Percentiles rank a stretch among this genome's conserved stretches.
These are phyloP conservation scores for Ilyonectria mors-panacis DNA, from an alignment of 2,329 filamentous ascomycete genomes.

Conservation along the genomic window DNA sequence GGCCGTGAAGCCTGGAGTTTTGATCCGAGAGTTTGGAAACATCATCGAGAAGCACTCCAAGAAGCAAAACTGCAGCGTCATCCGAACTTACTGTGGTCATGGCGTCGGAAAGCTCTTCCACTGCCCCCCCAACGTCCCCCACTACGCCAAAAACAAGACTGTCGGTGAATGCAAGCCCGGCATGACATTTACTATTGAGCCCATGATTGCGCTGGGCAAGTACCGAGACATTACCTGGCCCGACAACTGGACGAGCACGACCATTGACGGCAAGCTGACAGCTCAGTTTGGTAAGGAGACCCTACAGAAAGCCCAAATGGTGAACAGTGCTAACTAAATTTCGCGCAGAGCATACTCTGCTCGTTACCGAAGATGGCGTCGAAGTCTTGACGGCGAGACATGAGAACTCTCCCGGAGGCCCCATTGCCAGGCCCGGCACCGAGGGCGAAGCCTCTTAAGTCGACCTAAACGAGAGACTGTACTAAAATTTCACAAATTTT, in stretches of 20 bases:
- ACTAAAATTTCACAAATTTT: not conserved
- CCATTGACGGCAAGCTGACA: slow-evolving; percentile 88
- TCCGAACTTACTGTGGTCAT: slow-evolving; percentile 96
- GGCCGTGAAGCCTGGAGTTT: slow-evolving; percentile 91
- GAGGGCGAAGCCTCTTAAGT: slow-evolving; percentile 29
- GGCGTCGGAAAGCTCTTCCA: slow-evolving; percentile 96
- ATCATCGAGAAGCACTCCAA: slow-evolving; percentile 97
- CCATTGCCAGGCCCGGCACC: slow-evolving; percentile 69
- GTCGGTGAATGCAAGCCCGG: slow-evolving; percentile 94
- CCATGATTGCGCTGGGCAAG: slow-evolving; percentile 95
- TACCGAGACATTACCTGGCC: slow-evolving; percentile 97
- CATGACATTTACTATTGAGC: slow-evolving; percentile 99
- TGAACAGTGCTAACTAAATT: slow-evolving; percentile 39
- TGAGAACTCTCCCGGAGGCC: slow-evolving; percentile 81
- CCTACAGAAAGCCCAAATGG: too few species aligned
- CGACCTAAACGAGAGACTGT: slow-evolving; percentile 12
- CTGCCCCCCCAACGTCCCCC: slow-evolving; percentile 92
- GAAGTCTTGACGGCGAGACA: slow-evolving; percentile 84
- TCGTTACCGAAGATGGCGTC: slow-evolving; percentile 87
- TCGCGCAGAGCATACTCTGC: slow-evolving; percentile 79
- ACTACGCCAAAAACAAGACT: slow-evolving; percentile 99
- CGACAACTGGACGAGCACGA: slow-evolving; percentile 98
- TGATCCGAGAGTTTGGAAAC: slow-evolving; percentile 94
- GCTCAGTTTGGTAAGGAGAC: slow-evolving; percentile 86
- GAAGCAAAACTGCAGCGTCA: slow-evolving; percentile 85